Evolutionary conservation across 2,329 filamentous ascomycete species (phyloP).

Genomic region (Aureobasidium subglaciale): DNA sequence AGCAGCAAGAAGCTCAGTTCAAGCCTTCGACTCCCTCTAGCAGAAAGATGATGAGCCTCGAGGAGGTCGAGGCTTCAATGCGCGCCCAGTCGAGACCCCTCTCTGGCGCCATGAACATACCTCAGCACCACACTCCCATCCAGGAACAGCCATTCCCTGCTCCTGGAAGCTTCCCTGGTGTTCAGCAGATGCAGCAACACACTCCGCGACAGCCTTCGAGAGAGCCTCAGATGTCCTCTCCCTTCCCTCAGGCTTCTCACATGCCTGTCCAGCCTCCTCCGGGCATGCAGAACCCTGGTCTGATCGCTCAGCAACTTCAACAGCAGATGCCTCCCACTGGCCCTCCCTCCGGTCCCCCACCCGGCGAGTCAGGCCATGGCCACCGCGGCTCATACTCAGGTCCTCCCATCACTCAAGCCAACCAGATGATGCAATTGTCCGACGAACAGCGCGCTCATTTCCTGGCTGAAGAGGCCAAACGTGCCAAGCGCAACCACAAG

Average conservation of each 20-base stretch:
- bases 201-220: conserved; percentile 9
- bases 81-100: conserved; percentile 55
- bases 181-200: conserved; percentile 68
- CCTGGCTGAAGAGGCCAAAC: conserved; percentile 83
- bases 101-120: conserved; percentile 39
- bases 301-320: conserved; percentile 22
- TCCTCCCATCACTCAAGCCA: conserved; percentile 57
- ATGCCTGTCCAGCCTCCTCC: conserved; percentile 27
- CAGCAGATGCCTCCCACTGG: conserved; percentile 10
- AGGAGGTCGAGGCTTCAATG: conserved; percentile 95
- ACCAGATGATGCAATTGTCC: conserved; percentile 68
- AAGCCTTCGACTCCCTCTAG: conserved; percentile 31
- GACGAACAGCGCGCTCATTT: conserved; percentile 80
- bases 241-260: conserved; percentile 17
- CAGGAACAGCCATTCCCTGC: conserved; percentile 24
- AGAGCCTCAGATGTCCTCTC: conserved; percentile 41
- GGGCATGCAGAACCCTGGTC: conserved; percentile 22
- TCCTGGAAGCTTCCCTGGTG: conserved; percentile 39
- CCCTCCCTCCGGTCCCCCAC: conserved; percentile 7
- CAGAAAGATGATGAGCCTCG: conserved; percentile 86
- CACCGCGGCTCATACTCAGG: conserved; percentile 44
- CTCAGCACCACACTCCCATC: conserved; percentile 35
- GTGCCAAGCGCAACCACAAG: conserved; percentile 96
- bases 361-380: conserved; percentile 23
- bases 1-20: conserved; percentile 21